A percentile compares a stretch with the other conserved stretches of the same genome.
Evolutionary conservation across 2,329 filamentous ascomycete species (phyloP).

Genomic region (Talaromyces sp.): DNA sequence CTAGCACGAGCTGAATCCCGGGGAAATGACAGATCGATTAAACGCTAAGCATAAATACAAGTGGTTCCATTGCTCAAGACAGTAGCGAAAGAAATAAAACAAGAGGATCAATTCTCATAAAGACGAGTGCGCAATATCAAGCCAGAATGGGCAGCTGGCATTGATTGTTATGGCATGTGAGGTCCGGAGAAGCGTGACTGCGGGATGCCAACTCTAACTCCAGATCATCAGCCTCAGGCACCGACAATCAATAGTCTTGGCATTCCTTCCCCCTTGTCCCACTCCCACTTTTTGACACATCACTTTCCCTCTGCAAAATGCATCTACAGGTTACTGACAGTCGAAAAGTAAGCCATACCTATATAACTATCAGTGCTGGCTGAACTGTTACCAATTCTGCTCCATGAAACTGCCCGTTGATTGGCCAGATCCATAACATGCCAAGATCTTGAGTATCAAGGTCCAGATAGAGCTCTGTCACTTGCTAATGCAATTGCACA

Average conservation of each 20-base stretch:
- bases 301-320: too few species aligned
- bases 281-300: too few species aligned
- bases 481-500: neutral
- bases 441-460: too few species aligned
- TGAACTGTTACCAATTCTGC: neutral
- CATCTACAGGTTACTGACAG: too few species aligned
- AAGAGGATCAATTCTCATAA: neutral
- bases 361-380: neutral
- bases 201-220: neutral
- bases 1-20: constrained; percentile 2
- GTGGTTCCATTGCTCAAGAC: neutral
- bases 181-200: neutral
- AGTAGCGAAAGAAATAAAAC: neutral
- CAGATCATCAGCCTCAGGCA: constrained; percentile 1
- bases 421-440: neutral
- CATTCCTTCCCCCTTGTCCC: constrained; percentile 9
- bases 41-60: neutral
- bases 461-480: neutral
- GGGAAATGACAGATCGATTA: constrained; percentile 1
- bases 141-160: neutral
- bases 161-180: constrained; percentile 11
- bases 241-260: constrained; percentile 4
- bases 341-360: too few species aligned
- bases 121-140: neutral
- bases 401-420: neutral